Evolutionary conservation across 352 stramenopile species (phyloP).

Genomic region (Achlya hypogyna): DNA sequence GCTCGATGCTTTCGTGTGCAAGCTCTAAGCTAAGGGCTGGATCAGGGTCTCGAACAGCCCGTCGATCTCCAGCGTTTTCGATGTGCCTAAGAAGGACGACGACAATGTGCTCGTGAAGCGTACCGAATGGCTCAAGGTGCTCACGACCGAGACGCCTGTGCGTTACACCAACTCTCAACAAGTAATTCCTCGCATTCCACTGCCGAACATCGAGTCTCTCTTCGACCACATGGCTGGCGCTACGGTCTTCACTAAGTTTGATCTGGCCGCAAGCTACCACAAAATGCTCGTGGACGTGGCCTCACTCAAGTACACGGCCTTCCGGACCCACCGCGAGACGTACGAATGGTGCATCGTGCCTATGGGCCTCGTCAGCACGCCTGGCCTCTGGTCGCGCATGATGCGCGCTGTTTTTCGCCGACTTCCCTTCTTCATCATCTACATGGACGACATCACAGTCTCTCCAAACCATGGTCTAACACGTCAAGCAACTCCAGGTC

Average conservation of each 20-base stretch:
- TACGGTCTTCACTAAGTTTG: conserved; percentile 7
- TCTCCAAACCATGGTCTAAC: conserved; percentile 22
- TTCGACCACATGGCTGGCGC: conserved; percentile 21
- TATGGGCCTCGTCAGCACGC: conserved; percentile 34
- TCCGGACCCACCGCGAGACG: conserved; percentile 26
- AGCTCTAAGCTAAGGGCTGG: too few species aligned
- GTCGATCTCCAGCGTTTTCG: conserved; percentile 29
- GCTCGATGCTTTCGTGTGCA: too few species aligned
- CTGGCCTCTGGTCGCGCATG: conserved; percentile 29
- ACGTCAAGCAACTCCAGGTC: conserved; percentile 24
- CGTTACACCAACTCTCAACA: conserved; percentile 21
- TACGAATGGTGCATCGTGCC: conserved; percentile 38
- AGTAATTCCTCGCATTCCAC: conserved; percentile 20
- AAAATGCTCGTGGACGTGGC: conserved; percentile 9
- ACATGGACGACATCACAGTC: conserved; percentile 33
- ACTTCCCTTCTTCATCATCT: conserved; percentile 31
- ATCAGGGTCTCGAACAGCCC: conserved; percentile 25
- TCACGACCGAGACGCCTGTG: conserved; percentile 3
- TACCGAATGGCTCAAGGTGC: conserved; percentile 17
- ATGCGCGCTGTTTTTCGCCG: conserved; percentile 30
- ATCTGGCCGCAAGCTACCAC: conserved; percentile 17
- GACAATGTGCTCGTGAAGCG: conserved; percentile 10
- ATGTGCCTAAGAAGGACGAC: conserved; percentile 24
- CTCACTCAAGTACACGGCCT: conserved; percentile 21
- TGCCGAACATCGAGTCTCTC: conserved; percentile 23